Evolutionary conservation across 768 basidiomycete species (phyloP).

Genomic region (Filobasidium floriforme): DNA sequence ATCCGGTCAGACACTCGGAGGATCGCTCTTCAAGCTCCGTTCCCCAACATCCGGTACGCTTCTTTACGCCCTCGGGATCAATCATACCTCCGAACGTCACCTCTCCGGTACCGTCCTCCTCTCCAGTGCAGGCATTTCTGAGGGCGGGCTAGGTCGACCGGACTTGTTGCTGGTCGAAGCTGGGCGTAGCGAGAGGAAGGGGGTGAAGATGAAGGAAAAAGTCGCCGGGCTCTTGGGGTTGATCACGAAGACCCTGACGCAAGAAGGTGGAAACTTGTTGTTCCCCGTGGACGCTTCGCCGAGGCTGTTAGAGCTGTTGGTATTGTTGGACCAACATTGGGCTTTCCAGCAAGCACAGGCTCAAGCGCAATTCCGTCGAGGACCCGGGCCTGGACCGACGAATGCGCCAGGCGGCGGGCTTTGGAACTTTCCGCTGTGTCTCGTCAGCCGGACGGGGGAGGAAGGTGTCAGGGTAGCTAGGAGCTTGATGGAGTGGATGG

Average conservation of each 20-base stretch:
- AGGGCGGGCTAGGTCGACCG: constrained; percentile 57
- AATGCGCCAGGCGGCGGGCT: not conserved
- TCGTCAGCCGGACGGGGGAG: constrained; percentile 79
- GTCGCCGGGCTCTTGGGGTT: constrained; percentile 59
- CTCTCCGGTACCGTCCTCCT: constrained; percentile 86
- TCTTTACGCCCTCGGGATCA: constrained; percentile 87
- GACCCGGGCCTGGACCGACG: not conserved
- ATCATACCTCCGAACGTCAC: constrained; percentile 93
- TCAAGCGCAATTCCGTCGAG: not conserved
- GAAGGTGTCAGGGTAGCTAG: constrained; percentile 91
- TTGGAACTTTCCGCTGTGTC: constrained; percentile 65
- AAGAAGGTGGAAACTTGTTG: constrained; percentile 65
- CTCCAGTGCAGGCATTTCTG: not conserved
- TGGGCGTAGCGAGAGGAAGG: constrained; percentile 70
- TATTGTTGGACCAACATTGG: constrained; percentile 96
- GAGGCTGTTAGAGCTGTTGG: constrained; percentile 88
- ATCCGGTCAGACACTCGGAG: constrained; percentile 89
- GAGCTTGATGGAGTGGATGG: constrained; percentile 99
- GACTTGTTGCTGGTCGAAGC: constrained; percentile 92
- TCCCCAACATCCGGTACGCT: constrained; percentile 94
- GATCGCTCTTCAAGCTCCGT: constrained; percentile 97
- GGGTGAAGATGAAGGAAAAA: constrained; percentile 79
- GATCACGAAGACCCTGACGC: constrained; percentile 74
- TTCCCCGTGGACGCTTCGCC: constrained; percentile 90
- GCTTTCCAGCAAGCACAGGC: constrained; percentile 53